Base-by-base conservation (phyloP, 192 early-diverging fungal species). In the Podila clonocystis region DNA sequence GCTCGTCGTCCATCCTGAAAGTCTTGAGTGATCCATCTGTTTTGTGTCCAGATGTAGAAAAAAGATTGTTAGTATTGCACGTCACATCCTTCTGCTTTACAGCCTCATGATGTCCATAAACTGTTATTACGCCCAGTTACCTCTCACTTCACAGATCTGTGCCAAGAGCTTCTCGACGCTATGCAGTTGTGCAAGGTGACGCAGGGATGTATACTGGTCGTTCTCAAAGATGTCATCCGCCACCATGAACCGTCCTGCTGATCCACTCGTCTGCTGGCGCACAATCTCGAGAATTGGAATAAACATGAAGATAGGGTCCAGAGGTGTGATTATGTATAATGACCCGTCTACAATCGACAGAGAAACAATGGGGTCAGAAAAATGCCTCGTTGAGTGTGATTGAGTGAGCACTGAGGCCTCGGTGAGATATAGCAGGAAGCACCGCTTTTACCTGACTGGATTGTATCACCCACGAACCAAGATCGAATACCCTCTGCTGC, bases 221-320 rank as follows among this genome's bases (percentile, higher is more conserved):
- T 67, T 76, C 11, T 83, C 82, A 31, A 87, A 73, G 36, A 87
- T 76, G 28, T 73, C 74, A 0, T 82, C 72, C 9, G 83, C 28
- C 9, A 62, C 17, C 28, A 87, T 48, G 62, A 83, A 87, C 13
- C 71, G 68, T 7, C 86, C 86, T 19, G 72, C 52, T 2, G 71
- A 73, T 24, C 82, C 74, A 33, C 49, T 26, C 24, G 70, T 74
- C 74, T 83, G 82, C 75, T 75, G 65, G 34, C 86, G 86, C 31
- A 69, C 36, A 34, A 63, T 66, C 24, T 80, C 83, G 20, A 87
- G 63, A n/a, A 87, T 75, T 3, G 86, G 86, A 34, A 87, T 52
- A 6, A 82, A 64, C 38, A 87, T 72, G 63, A 87, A 87, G 0
- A 87, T 31, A 0, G 86, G 83, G 67, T 87, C 86, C 30, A 83